These are phyloP conservation scores for Tolypocladium tropicale DNA, from an alignment of 2,329 filamentous ascomycete species.

Conservation along the genomic window DNA sequence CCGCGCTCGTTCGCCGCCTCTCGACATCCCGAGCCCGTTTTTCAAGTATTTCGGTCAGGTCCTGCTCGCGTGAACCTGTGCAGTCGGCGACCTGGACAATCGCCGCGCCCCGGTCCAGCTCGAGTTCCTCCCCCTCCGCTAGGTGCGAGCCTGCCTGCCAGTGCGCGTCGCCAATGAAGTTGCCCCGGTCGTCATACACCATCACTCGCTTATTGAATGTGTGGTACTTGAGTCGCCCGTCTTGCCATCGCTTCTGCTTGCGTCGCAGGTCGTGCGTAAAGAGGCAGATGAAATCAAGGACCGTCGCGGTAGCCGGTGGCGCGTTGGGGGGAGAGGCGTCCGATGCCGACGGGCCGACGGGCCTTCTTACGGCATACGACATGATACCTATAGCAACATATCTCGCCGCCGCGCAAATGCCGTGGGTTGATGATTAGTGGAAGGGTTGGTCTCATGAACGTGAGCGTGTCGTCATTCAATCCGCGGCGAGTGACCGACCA, in stretches of 20 bases:
- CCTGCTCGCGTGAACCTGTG: conserved; percentile 63
- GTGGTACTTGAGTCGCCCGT: conserved; percentile 80
- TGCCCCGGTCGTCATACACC: conserved; percentile 75
- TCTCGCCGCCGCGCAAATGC: background rate
- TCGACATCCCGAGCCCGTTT: conserved; percentile 52
- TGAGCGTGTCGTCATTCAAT: background rate
- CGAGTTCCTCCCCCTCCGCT: conserved; percentile 71
- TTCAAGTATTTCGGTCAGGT: conserved; percentile 65
- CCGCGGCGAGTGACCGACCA: background rate
- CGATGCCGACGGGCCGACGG: background rate
- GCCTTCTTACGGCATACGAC: conserved; percentile 10
- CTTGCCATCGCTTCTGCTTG: conserved; percentile 90
- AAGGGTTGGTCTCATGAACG: background rate
- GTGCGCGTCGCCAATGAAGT: conserved; percentile 77
- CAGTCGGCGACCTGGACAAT: conserved; percentile 74
- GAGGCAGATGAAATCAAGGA: conserved; percentile 75
- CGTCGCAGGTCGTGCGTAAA: conserved; percentile 77
- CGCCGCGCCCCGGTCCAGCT: conserved; percentile 63
- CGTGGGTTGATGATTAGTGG: background rate
- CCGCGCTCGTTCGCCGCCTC: conserved; percentile 33
- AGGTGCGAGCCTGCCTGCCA: conserved; percentile 62
- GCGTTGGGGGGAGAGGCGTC: background rate
- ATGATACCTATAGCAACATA: conserved; percentile 4
- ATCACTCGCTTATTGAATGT: conserved; percentile 86
- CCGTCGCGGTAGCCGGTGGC: conserved; percentile 46